Evolutionary conservation across 345 rosid species (phyloP).

Genomic region (Heritiera littoralis): DNA sequence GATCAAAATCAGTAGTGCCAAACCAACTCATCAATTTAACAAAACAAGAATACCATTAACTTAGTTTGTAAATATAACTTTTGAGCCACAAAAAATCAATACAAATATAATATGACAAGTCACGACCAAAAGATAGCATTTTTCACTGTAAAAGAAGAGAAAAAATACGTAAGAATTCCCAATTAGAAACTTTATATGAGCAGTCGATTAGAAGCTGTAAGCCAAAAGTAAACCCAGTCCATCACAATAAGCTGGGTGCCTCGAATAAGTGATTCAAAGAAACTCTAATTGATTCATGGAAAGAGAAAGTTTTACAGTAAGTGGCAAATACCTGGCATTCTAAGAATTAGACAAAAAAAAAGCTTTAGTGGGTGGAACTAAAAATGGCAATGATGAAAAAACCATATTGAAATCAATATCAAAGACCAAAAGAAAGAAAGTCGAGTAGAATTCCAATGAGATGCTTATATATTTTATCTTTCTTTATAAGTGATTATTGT

Average conservation of each 20-base stretch:
- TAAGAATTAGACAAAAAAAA: not conserved
- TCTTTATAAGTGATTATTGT: not conserved
- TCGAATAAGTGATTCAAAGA: not conserved
- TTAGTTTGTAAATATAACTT: not conserved
- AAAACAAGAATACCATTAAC: not conserved
- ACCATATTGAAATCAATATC: not conserved
- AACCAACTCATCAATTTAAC: too few species aligned
- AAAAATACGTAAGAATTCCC: too few species aligned
- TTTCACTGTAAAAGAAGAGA: too few species aligned
- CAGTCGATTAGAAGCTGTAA: not conserved
- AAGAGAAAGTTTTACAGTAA: not conserved
- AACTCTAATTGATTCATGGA: conserved; percentile 1
- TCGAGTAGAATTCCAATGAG: not conserved
- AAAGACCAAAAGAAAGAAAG: not conserved
- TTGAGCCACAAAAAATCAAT: not conserved
- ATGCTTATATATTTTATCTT: not conserved
- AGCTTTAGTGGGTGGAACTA: not conserved
- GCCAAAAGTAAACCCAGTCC: not conserved
- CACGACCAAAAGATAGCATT: not conserved
- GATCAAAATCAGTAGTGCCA: too few species aligned
- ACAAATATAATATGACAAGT: not conserved
- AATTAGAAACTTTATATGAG: not conserved
- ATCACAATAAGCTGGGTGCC: not conserved
- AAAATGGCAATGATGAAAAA: not conserved
- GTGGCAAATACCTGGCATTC: not conserved